Conservation (phyloP, 2,329 filamentous ascomycete genomes). For the Stachybotrys echinatus region DNA sequence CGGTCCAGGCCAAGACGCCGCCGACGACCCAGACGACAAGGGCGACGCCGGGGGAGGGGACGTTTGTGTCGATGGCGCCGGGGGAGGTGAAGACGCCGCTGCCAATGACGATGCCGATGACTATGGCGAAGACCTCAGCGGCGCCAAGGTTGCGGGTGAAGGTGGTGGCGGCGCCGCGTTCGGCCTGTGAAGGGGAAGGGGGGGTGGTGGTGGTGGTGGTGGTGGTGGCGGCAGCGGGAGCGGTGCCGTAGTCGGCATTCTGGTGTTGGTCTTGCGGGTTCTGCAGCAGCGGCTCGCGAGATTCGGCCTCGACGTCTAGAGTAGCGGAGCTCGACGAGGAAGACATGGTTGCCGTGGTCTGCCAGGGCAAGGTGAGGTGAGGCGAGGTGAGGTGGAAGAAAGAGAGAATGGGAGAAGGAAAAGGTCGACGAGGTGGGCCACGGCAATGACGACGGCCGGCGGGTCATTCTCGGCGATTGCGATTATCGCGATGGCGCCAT, state of each 20-base stretch:
- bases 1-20: slow-evolving; percentile 59
- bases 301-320: background rate
- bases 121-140: slow-evolving; percentile 50
- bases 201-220: no score
- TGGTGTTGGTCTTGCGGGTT: background rate
- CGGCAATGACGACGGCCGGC: background rate
- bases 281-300: background rate
- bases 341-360: no score
- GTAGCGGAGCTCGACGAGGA: background rate
- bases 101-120: slow-evolving; percentile 60
- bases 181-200: background rate
- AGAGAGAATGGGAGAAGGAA: background rate
- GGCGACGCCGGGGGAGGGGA: slow-evolving; percentile 54
- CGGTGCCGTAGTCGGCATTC: background rate
- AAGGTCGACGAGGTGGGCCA: background rate
- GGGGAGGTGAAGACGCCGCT: slow-evolving; percentile 62
- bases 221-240: background rate
- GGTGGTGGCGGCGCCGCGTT: slow-evolving; percentile 8
- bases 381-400: background rate
- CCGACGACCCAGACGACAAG: slow-evolving; percentile 57
- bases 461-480: background rate
- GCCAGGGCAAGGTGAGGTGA: no score
- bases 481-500: background rate
- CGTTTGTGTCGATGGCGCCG: slow-evolving; percentile 57
- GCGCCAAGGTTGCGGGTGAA: slow-evolving; percentile 41